phyloP scores from a whole-genome alignment of 306 rosid species.

The Cucurbita maxima region DNA sequence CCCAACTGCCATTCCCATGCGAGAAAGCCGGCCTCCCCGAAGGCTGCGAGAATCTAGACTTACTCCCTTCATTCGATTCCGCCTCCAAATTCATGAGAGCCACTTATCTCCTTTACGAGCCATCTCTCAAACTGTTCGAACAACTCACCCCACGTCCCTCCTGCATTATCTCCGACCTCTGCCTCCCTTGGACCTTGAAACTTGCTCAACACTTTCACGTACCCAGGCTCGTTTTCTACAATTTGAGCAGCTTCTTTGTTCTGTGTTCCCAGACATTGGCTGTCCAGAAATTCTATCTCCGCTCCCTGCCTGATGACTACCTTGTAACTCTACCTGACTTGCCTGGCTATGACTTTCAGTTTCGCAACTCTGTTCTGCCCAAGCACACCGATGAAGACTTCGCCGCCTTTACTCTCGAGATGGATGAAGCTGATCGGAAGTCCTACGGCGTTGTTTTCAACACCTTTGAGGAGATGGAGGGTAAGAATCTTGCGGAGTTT shows the following conservation, averaged over 20 bases:
- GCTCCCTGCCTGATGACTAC: not conserved
- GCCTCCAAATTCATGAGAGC: not conserved
- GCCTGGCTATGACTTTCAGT: constrained; percentile 2
- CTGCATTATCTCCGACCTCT: constrained; percentile 42
- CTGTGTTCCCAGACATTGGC: not conserved
- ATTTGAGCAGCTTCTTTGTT: not conserved
- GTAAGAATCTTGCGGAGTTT: constrained; percentile 21
- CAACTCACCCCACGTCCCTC: constrained; percentile 26
- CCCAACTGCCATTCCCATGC: not conserved
- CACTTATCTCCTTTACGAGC: constrained; percentile 14
- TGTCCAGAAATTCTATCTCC: not conserved
- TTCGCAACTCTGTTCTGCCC: not conserved
- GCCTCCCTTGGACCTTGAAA: constrained; percentile 21
- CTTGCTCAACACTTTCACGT: not conserved
- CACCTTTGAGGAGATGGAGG: constrained; percentile 26
- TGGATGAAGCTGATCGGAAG: not conserved
- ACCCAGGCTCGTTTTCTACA: constrained; percentile 10
- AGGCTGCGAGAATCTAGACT: not conserved
- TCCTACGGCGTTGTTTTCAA: constrained; percentile 15
- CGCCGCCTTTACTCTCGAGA: not conserved
- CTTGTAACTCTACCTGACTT: not conserved
- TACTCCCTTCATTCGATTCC: not conserved
- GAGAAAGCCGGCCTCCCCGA: not conserved
- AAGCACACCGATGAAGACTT: not conserved
- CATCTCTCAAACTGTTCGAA: constrained; percentile 17